These are phyloP conservation scores for Radiomyces spectabilis DNA, from an alignment of 192 early-diverging fungal species.

Conservation along the genomic window DNA sequence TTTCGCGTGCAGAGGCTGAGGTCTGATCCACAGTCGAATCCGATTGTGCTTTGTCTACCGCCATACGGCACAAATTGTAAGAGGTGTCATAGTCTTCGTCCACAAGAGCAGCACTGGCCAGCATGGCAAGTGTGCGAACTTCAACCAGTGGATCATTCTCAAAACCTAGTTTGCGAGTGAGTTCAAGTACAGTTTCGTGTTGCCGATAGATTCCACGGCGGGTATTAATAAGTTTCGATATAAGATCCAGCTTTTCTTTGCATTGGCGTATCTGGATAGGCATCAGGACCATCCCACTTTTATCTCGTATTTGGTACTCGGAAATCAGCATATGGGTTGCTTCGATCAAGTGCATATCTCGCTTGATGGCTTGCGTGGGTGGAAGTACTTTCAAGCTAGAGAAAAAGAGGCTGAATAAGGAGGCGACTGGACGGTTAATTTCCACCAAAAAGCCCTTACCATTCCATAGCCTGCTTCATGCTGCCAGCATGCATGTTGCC, in stretches of 20 bases:
- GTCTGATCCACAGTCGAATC: neutral
- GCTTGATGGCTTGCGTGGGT: slow-evolving; percentile 39
- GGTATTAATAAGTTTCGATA: slow-evolving; percentile 49
- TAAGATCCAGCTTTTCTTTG: slow-evolving; percentile 50
- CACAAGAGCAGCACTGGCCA: slow-evolving; percentile 54
- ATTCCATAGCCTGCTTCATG: slow-evolving; percentile 67
- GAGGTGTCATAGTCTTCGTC: slow-evolving; percentile 45
- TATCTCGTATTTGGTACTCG: slow-evolving; percentile 38
- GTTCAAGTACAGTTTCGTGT: slow-evolving; percentile 42
- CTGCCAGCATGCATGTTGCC: slow-evolving; percentile 58
- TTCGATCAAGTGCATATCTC: slow-evolving; percentile 61
- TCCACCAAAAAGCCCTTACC: too few species aligned
- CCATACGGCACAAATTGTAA: slow-evolving; percentile 46
- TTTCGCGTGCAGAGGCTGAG: slow-evolving; percentile 4
- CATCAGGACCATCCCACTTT: slow-evolving; percentile 44
- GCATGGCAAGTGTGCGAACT: slow-evolving; percentile 50
- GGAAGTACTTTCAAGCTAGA: slow-evolving; percentile 57
- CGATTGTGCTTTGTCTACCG: slow-evolving; percentile 42
- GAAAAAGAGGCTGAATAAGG: too few species aligned
- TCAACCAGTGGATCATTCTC: slow-evolving; percentile 33
- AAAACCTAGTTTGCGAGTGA: slow-evolving; percentile 46
- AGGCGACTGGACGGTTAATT: too few species aligned
- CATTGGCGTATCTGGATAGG: slow-evolving; percentile 67
- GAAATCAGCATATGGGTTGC: slow-evolving; percentile 55
- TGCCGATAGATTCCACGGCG: slow-evolving; percentile 40